A percentile compares a stretch with the other conserved stretches of the same genome.
phyloP scores from a whole-genome alignment of 352 stramenopile species.

The Phytophthora megakarya region DNA sequence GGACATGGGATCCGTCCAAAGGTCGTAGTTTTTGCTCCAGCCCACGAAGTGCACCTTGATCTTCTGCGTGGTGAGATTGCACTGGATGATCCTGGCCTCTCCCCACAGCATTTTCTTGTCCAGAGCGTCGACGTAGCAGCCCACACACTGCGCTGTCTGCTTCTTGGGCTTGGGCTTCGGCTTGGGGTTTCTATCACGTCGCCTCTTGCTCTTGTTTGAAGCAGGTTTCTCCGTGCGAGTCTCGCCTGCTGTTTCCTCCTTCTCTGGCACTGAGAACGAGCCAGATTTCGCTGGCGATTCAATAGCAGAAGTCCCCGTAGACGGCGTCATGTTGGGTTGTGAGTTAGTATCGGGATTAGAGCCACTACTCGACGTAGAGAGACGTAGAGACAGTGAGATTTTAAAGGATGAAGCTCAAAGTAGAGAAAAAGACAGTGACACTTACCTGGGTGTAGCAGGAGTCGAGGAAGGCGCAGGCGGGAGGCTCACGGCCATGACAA shows the following conservation, averaged over 20 bases:
- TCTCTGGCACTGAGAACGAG: neutral
- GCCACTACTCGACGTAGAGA: slow-evolving; percentile 13
- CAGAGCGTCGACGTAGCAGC: slow-evolving; percentile 72
- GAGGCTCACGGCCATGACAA: slow-evolving; percentile 36
- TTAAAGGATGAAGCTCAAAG: neutral
- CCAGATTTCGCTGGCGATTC: slow-evolving; percentile 18
- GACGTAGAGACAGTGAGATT: slow-evolving; percentile 8
- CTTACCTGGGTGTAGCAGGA: slow-evolving; percentile 21
- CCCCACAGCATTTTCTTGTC: slow-evolving; percentile 78
- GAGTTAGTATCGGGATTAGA: slow-evolving; percentile 21
- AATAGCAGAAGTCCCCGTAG: slow-evolving; percentile 3
- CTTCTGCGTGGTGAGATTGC: slow-evolving; percentile 58
- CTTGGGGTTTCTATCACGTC: slow-evolving; percentile 30
- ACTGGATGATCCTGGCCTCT: slow-evolving; percentile 71
- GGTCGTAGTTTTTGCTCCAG: slow-evolving; percentile 65
- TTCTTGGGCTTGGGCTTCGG: slow-evolving; percentile 41
- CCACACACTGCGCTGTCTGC: slow-evolving; percentile 46
- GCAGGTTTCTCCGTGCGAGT: slow-evolving; percentile 3
- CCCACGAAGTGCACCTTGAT: slow-evolving; percentile 79
- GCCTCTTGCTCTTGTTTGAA: slow-evolving; percentile 28
- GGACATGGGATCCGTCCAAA: slow-evolving; percentile 77
- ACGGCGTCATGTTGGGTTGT: slow-evolving; percentile 23
- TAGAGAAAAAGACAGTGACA: neutral
- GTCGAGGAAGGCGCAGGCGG: slow-evolving; percentile 22
- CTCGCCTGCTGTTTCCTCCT: slow-evolving; percentile 1